Conservation (phyloP, 176 grass and related monocot species). For the Bonia amplexicaulis region DNA sequence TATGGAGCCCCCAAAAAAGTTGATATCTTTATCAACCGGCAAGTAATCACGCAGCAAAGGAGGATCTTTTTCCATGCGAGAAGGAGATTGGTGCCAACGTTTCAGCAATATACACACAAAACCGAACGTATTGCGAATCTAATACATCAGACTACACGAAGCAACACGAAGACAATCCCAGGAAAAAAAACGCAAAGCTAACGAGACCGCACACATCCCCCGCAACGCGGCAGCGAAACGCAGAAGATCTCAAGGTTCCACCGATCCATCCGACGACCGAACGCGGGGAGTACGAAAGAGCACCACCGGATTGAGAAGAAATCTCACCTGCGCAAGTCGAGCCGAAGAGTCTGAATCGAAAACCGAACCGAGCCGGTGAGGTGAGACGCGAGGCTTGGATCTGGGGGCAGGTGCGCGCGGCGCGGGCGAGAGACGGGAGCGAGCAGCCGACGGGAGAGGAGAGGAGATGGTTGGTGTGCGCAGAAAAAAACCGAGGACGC, state of each 20-base stretch:
- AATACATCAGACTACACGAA: background rate
- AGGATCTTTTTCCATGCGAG: background rate
- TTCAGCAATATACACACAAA: background rate
- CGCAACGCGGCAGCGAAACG: background rate
- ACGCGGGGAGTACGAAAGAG: background rate
- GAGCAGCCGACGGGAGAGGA: slow-evolving; percentile 30
- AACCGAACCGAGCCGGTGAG: background rate
- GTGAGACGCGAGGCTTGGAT: background rate
- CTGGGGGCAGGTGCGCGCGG: background rate
- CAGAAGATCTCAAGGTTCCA: background rate
- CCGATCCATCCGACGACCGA: background rate
- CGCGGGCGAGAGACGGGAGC: slow-evolving; percentile 32
- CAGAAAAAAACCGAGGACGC: slow-evolving; percentile 34
- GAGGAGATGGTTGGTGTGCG: background rate
- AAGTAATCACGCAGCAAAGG: background rate
- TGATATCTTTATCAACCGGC: background rate
- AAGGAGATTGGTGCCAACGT: background rate
- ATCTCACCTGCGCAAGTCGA: background rate
- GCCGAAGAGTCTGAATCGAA: background rate
- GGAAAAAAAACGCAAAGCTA: background rate
- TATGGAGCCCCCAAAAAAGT: background rate
- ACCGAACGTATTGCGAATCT: background rate
- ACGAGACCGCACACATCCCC: background rate
- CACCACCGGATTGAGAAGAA: background rate
- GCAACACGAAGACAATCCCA: background rate